phyloP scores from a whole-genome alignment of 305 asterid species.

The Solanum hybrid region DNA sequence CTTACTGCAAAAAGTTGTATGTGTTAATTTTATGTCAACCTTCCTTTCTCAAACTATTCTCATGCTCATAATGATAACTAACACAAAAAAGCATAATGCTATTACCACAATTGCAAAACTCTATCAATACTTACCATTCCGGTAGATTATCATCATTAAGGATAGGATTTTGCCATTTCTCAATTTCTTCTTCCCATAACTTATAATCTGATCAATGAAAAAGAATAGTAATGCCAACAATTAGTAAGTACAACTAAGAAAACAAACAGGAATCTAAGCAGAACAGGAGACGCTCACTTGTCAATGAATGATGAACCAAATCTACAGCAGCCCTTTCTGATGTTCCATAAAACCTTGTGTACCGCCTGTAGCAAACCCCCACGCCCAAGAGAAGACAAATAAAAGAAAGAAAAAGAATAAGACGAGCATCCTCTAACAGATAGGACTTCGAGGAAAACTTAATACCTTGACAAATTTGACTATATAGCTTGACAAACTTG shows the following conservation, averaged over 20 bases:
- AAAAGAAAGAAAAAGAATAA: slow-evolving; percentile 12
- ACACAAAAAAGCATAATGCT: background rate
- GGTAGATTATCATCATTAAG: slow-evolving; percentile 77
- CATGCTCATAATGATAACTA: background rate
- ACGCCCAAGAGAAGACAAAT: background rate
- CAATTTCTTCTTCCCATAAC: slow-evolving; percentile 98
- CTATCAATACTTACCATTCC: slow-evolving; percentile 60
- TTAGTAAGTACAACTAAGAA: background rate
- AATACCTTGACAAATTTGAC: background rate
- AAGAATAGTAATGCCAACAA: background rate
- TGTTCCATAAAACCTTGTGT: slow-evolving; percentile 90
- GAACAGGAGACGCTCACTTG: slow-evolving; percentile 49
- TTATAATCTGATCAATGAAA: slow-evolving; percentile 50
- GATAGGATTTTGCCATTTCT: slow-evolving; percentile 94
- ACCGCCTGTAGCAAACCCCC: slow-evolving; percentile 63
- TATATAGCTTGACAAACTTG: background rate
- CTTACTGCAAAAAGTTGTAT: background rate
- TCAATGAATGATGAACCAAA: slow-evolving; percentile 88
- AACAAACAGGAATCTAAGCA: background rate
- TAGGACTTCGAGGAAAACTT: background rate
- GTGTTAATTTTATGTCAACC: background rate
- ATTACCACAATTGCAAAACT: background rate
- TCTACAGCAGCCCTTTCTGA: slow-evolving; percentile 77
- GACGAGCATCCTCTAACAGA: background rate
- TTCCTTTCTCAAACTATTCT: background rate